These are phyloP conservation scores for Alternaria alternata DNA, from an alignment of 2,329 filamentous ascomycete species.

Conservation along the genomic window DNA sequence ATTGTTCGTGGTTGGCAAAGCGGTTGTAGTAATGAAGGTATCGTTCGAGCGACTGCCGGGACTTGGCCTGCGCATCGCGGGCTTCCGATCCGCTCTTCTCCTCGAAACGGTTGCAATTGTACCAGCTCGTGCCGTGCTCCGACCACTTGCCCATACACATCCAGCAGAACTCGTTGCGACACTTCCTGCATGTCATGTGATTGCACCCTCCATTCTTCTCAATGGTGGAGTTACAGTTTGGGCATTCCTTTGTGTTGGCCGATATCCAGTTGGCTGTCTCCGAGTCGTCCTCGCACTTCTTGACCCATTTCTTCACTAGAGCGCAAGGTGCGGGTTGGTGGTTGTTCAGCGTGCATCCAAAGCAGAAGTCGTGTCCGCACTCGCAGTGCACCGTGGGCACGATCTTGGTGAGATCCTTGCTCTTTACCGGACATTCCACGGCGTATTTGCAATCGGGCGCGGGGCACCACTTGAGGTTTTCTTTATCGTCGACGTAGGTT, in stretches of 20 bases:
- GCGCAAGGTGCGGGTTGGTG: slow-evolving; percentile 93
- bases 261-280: slow-evolving; percentile 99
- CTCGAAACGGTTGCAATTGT: slow-evolving; percentile 97
- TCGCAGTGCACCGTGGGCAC: slow-evolving; percentile 90
- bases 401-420: slow-evolving; percentile 81
- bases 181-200: slow-evolving; percentile 97
- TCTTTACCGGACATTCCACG: slow-evolving; percentile 86
- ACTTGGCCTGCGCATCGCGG: slow-evolving; percentile 89
- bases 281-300: slow-evolving; percentile 98
- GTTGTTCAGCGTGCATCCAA: slow-evolving; percentile 87
- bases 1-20: slow-evolving; percentile 98
- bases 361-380: slow-evolving; percentile 91
- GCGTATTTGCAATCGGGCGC: slow-evolving; percentile 97
- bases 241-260: slow-evolving; percentile 97
- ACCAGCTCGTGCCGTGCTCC: slow-evolving; percentile 98
- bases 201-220: slow-evolving; percentile 99
- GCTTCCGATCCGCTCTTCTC: slow-evolving; percentile 94
- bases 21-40: slow-evolving; percentile 99
- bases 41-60: slow-evolving; percentile 88
- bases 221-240: slow-evolving; percentile 94
- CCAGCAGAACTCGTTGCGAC: slow-evolving; percentile 98
- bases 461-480: slow-evolving; percentile 95
- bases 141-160: slow-evolving; percentile 99
- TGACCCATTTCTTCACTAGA: slow-evolving; percentile 92
- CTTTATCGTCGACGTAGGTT: slow-evolving; percentile 97